phyloP scores from a whole-genome alignment of 306 rosid species.

The Prunus padus region DNA sequence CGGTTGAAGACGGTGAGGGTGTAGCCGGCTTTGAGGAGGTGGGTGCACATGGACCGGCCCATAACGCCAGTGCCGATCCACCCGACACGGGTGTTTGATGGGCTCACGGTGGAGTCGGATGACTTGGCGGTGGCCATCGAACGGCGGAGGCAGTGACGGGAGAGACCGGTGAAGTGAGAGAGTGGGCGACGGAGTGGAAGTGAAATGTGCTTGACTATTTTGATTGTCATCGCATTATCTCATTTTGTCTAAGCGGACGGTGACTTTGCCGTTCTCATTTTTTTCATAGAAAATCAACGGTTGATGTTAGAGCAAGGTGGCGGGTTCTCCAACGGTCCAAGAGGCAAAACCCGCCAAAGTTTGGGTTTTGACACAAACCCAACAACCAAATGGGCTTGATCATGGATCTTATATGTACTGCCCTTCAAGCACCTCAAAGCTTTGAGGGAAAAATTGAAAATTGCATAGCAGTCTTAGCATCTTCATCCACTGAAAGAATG shows the following conservation, averaged over 20 bases:
- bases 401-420: not conserved
- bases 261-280: not conserved
- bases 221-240: not conserved
- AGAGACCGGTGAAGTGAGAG: constrained; percentile 18
- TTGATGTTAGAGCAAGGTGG: not conserved
- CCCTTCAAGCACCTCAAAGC: not conserved
- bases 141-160: constrained; percentile 26
- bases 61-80: constrained; percentile 98
- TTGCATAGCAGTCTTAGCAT: not conserved
- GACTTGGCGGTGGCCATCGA: constrained; percentile 46
- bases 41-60: constrained; percentile 89
- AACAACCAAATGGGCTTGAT: too few species aligned
- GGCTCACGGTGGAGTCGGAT: constrained; percentile 40
- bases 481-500: not conserved
- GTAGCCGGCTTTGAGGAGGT: constrained; percentile 83
- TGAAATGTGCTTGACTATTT: not conserved
- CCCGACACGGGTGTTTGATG: constrained; percentile 75
- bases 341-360: too few species aligned
- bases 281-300: not conserved
- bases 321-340: not conserved
- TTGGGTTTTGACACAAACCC: too few species aligned
- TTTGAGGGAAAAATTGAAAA: not conserved
- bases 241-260: not conserved
- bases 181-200: constrained; percentile 28
- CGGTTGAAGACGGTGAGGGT: constrained; percentile 88